Evolutionary conservation across 352 stramenopile genomes (phyloP).

Genomic region (Pythium rhizo-oryzae): DNA sequence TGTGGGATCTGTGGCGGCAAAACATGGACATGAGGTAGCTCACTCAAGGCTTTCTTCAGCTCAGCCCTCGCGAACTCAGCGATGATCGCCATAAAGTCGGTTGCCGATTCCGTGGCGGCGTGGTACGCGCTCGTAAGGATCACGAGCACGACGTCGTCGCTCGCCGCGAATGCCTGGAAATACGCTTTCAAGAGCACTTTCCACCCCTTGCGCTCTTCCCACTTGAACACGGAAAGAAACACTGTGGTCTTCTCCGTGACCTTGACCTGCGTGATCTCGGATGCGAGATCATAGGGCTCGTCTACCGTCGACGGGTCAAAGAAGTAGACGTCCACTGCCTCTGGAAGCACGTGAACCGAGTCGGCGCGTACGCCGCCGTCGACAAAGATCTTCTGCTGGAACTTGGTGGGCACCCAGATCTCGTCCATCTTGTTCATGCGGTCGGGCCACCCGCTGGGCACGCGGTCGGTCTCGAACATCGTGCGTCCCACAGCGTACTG

Average conservation of each 20-base stretch:
- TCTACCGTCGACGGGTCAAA: conserved; percentile 70
- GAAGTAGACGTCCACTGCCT: conserved; percentile 91
- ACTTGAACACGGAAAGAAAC: conserved; percentile 96
- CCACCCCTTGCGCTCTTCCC: conserved; percentile 92
- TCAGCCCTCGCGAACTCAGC: conserved; percentile 54
- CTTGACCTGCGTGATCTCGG: conserved; percentile 24
- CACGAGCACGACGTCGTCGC: conserved; percentile 76
- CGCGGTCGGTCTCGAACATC: conserved; percentile 96
- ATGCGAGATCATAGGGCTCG: conserved; percentile 50
- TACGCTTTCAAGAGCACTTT: conserved; percentile 87
- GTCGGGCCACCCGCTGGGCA: conserved; percentile 87
- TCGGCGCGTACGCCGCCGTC: conserved; percentile 54
- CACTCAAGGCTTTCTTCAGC: conserved; percentile 43
- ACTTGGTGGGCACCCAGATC: conserved; percentile 92
- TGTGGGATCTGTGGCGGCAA: conserved; percentile 68
- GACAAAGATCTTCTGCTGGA: conserved; percentile 77
- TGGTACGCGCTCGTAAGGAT: conserved; percentile 92
- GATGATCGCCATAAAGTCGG: conserved; percentile 59
- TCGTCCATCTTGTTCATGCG: conserved; percentile 93
- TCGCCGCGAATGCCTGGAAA: conserved; percentile 63
- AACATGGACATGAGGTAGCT: conserved; percentile 64
- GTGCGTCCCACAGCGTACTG: conserved; percentile 86
- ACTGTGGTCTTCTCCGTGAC: conserved; percentile 59
- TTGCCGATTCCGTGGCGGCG: conserved; percentile 38
- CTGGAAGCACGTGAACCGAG: conserved; percentile 75